A percentile compares a stretch with the other conserved stretches of the same genome.
Conservation (phyloP, 1,284 basidiomycete species). For the Leccinum angustisporum region DNA sequence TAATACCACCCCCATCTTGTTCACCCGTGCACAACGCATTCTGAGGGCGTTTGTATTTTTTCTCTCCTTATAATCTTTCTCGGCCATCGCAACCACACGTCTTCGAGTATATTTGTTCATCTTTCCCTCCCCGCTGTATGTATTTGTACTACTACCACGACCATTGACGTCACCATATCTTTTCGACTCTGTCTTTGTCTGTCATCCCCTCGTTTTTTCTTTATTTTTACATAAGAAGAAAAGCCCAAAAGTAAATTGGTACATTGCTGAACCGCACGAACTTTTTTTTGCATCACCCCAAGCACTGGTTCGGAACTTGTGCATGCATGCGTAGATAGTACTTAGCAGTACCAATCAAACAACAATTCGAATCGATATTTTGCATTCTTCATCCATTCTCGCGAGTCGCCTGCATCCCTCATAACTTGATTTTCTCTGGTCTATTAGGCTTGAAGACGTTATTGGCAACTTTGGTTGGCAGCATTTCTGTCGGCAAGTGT, state of each 20-base stretch:
- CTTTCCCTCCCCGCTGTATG: not conserved
- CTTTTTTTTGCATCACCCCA: not conserved
- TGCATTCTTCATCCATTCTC: not conserved
- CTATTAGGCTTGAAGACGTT: not conserved
- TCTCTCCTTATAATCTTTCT: not conserved
- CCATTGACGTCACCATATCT: not conserved
- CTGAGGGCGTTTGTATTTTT: not conserved
- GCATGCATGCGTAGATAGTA: not conserved
- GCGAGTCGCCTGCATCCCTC: not conserved
- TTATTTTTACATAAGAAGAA: not conserved
- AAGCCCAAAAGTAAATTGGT: not conserved
- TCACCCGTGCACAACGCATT: not conserved
- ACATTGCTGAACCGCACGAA: not conserved
- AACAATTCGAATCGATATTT: not conserved
- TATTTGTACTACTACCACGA: constrained; percentile 1
- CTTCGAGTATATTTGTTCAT: not conserved
- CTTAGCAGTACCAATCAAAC: not conserved
- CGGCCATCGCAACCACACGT: not conserved
- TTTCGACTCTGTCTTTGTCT: not conserved
- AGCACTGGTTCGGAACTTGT: not conserved
- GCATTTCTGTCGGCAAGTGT: not conserved
- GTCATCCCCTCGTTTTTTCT: not conserved
- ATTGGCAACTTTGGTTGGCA: no score
- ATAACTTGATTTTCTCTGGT: not conserved
- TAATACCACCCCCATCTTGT: not conserved